Conservation (phyloP, 495 filamentous ascomycete species). For the Podospora didyma region DNA sequence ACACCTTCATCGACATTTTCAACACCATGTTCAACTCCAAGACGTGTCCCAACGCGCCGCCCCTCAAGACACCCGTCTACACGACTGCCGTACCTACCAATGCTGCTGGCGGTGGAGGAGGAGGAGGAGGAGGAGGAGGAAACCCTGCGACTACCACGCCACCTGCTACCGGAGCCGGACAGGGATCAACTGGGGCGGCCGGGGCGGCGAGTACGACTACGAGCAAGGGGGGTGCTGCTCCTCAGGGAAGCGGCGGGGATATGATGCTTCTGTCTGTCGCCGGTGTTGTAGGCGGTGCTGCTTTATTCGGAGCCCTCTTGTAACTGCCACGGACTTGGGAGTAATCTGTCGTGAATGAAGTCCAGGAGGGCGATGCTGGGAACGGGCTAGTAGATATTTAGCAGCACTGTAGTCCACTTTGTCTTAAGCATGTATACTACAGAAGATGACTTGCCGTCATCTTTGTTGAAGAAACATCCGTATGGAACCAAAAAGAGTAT, state of each 20-base stretch:
- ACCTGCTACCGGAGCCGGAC: neutral
- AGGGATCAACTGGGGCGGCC: neutral
- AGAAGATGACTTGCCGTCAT: too few species aligned
- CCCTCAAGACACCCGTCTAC: neutral
- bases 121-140: too few species aligned
- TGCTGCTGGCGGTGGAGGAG: too few species aligned
- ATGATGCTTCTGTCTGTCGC: neutral
- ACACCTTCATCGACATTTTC: neutral
- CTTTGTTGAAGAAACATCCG: too few species aligned
- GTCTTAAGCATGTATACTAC: too few species aligned
- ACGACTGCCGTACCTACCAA: too few species aligned
- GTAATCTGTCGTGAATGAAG: too few species aligned
- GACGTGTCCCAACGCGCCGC: neutral
- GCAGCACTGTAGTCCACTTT: too few species aligned
- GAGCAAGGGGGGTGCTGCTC: neutral
- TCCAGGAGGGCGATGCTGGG: too few species aligned
- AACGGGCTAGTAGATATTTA: too few species aligned
- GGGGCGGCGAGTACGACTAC: neutral
- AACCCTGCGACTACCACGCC: neutral
- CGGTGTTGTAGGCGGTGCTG: neutral
- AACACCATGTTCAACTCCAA: neutral
- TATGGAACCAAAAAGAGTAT: too few species aligned
- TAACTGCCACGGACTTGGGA: too few species aligned
- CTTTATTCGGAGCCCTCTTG: neutral
- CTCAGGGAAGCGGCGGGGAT: neutral